Conservation (phyloP, 768 basidiomycete species). For the Boletus reticulatus region DNA sequence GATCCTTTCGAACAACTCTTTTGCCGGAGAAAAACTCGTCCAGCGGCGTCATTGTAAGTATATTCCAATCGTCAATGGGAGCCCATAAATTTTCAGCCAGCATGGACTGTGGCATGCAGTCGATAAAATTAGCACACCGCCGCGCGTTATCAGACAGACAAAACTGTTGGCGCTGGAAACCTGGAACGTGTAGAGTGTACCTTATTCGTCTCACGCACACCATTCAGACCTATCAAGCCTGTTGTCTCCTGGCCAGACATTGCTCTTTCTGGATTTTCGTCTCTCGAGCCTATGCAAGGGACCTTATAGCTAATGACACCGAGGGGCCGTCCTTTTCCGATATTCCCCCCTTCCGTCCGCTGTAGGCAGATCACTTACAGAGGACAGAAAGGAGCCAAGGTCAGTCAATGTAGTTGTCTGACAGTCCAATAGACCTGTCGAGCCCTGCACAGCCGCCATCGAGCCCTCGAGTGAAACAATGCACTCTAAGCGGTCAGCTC, state of each 20-base stretch:
- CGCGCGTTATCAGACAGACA: not conserved
- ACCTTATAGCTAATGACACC: not conserved
- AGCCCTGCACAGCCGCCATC: not conserved
- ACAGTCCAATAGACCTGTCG: not conserved
- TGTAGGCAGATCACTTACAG: conserved; percentile 22
- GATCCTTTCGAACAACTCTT: too few relatives aligned
- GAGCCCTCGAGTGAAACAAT: not conserved
- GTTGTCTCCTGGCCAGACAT: not conserved
- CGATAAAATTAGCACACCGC: not conserved
- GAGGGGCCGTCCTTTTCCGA: not conserved
- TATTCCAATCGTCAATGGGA: too few relatives aligned
- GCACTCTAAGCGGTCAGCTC: not conserved
- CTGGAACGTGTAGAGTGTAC: not conserved
- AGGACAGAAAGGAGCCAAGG: conserved; percentile 19
- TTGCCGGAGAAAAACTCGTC: not conserved
- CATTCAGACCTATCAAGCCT: not conserved
- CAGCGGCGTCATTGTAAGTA: too few relatives aligned
- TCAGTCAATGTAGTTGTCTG: not conserved
- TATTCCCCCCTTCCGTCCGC: conserved; percentile 22
- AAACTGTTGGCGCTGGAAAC: not conserved
- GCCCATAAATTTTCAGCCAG: not conserved
- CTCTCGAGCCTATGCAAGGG: too few relatives aligned
- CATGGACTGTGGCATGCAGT: not conserved
- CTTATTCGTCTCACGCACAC: not conserved
- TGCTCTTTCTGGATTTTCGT: not conserved